Evolutionary conservation across 208 protist genomes (phyloP), one percentile per base, ranked within the genome.

Genomic region (Spongospora subterranea): DNA sequence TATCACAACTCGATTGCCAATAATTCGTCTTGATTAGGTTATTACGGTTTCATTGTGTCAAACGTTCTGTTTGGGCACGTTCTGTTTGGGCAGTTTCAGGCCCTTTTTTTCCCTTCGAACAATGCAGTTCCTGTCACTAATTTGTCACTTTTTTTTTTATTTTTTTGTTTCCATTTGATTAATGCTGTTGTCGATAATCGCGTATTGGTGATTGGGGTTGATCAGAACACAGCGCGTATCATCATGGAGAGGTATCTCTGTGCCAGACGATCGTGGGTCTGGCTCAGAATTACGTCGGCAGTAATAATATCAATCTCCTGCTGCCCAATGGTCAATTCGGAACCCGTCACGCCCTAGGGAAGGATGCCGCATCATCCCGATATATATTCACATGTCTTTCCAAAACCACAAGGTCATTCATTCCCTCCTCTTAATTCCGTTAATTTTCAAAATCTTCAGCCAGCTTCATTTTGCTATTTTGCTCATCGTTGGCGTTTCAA

Each of bases 251-350:
- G 94, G 92, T 95, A 89, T 97, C 95, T 0, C 95, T 99, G 0
- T 95, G 96, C n/a, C 94, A 96, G 77, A 99, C 99, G 11, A 99
- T 99, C 88, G 95, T 99, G 0, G 96, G 94, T 88, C 97, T 99
- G 96, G 99, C 99, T 41, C 99, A 99, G 95, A 88, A 77, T 45
- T 97, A 95, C 90, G 93, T 95, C 46, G 95, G 99, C 66, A 96
- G 95, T 88, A 99, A 99, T 95, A 99, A 99, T 95, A 93, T 99
- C 45, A 98, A 99, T 39, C 92, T 99, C 13, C 96, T 99, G 0
- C 76, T 96, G 46, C 98, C 99, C 60, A 94, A 96, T 88, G 99
- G 99, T 91, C 97, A 99, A 92, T 99, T 99, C 95, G 99, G 99
- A 95, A 99, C 98, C 65, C 92, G 97, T 1, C 89, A 99, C 13